A percentile compares a stretch with the other conserved stretches of the same genome.
phyloP scores from a whole-genome alignment of 768 basidiomycete species.

The Leccinellum albellum region DNA sequence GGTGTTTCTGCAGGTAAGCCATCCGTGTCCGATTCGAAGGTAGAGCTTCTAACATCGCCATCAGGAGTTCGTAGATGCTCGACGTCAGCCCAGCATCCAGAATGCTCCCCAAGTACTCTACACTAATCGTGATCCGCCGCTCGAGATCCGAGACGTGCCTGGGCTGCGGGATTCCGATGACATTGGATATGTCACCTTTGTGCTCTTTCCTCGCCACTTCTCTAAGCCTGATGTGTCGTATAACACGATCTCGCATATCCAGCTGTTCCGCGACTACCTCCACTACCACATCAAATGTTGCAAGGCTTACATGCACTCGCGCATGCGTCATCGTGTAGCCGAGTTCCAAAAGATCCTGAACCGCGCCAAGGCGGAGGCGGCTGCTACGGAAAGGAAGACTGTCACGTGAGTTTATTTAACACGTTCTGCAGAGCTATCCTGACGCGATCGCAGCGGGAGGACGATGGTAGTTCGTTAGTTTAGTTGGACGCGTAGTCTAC shows the following conservation, averaged over 20 bases:
- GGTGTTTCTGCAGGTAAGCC: conserved; percentile 91
- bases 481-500: neutral
- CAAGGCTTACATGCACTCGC: conserved; percentile 98
- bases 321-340: conserved; percentile 89
- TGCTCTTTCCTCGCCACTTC: conserved; percentile 97
- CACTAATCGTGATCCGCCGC: conserved; percentile 89
- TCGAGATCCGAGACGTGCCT: conserved; percentile 88
- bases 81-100: conserved; percentile 87
- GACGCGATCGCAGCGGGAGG: conserved; percentile 42
- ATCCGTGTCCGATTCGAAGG: neutral
- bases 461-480: conserved; percentile 52
- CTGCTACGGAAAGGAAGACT: conserved; percentile 79
- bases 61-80: conserved; percentile 99
- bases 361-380: conserved; percentile 89
- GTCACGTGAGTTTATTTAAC: conserved; percentile 56
- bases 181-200: conserved; percentile 95
- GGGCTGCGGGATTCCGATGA: conserved; percentile 82
- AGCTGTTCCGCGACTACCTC: conserved; percentile 96
- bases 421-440: conserved; percentile 1
- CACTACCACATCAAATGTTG: conserved; percentile 99
- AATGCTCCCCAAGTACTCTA: conserved; percentile 97
- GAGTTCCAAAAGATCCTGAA: conserved; percentile 97
- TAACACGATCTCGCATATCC: conserved; percentile 88
- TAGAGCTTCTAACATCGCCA: conserved; percentile 3
- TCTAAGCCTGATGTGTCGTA: conserved; percentile 61